Evolutionary conservation across 306 rosid species (phyloP), one percentile per base, ranked within the genome.

Genomic region (Ceratonia siliqua): DNA sequence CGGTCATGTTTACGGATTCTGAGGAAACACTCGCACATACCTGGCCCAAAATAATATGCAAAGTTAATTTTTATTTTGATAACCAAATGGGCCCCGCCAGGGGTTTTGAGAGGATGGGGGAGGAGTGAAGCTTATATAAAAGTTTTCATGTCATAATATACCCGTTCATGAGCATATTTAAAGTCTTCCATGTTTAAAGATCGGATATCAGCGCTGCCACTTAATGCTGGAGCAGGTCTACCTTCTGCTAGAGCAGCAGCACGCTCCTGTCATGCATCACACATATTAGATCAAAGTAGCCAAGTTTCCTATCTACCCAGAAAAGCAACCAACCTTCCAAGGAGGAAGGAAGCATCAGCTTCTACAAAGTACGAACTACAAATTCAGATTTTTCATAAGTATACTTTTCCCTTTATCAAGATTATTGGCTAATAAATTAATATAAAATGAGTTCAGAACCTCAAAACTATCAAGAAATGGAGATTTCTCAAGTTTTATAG

Each of bases 11-110:
- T 55, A 85, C 86, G 0, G 99, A 95, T 83, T 95, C 99, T 0
- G 98, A 95, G 7, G 98, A 92, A 55, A 95, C 99, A 67, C 98
- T 95, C 13, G 98, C 99, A 27, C 99, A 95, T 56, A 95, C 99
- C 99, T 95, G 63, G 15, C 35, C 21, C 83, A 35, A 48, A 25
- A 70, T 39, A 30, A 72, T 32, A 68, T 43, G n/a, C 25, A 36
- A 63, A 56, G 48, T 67, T 70, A 53, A 24, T 65, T 61, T 54
- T 43, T 5, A 36, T 45, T 33, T 18, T 11, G 55, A 25, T 11
- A 50, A 28, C 18, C 53, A 58, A n/a, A 11, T 41, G 52, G 65
- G 54, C 59, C 7, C 30, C 33, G 0, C 18, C 30, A 17, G 67
- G 45, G 3, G 18, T 28, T 28, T 17, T 48, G 41, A 30, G 59